Evolutionary conservation across 148 eudicot species (phyloP).

Genomic region (Chenopodium berlandieri): DNA sequence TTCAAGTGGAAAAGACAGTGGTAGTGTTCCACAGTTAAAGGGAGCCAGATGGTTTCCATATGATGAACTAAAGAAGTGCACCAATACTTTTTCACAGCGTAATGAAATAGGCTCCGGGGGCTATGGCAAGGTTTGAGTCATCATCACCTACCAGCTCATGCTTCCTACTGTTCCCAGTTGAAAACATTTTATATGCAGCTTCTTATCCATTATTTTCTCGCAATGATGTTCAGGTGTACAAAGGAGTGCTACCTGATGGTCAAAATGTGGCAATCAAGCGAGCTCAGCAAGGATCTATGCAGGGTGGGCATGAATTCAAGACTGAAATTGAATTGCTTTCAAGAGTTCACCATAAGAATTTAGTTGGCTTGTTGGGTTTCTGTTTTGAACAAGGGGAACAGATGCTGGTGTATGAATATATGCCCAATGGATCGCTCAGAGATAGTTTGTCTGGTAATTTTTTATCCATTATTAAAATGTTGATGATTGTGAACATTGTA

Average conservation of each 20-base stretch:
- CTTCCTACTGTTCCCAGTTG: not conserved
- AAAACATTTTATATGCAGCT: not conserved
- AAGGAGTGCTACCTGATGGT: slow-evolving; percentile 67
- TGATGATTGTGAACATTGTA: not conserved
- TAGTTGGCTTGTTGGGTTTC: slow-evolving; percentile 78
- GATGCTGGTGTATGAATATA: slow-evolving; percentile 85
- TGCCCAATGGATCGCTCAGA: slow-evolving; percentile 86
- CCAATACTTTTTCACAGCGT: slow-evolving; percentile 62
- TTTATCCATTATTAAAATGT: not conserved
- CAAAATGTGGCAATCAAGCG: slow-evolving; percentile 77
- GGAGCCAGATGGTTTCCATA: slow-evolving; percentile 97
- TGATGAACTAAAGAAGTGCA: slow-evolving; percentile 81
- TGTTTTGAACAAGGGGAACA: slow-evolving; percentile 91
- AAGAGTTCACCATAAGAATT: slow-evolving; percentile 92
- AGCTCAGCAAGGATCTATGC: slow-evolving; percentile 80
- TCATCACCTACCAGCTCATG: slow-evolving; percentile 1
- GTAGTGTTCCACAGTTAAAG: slow-evolving; percentile 84
- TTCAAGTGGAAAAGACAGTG: slow-evolving; percentile 75
- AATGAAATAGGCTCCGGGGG: slow-evolving; percentile 94
- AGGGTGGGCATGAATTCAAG: slow-evolving; percentile 89
- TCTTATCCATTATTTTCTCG: not conserved
- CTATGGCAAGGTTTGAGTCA: slow-evolving; percentile 75
- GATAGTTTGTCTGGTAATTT: slow-evolving; percentile 68
- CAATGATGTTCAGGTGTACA: slow-evolving; percentile 58
- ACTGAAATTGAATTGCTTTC: slow-evolving; percentile 95